A percentile compares a stretch with the other conserved stretches of the same genome.
These are phyloP conservation scores for Linnemannia schmuckeri DNA, from an alignment of 192 early-diverging fungal species.

Conservation along the genomic window DNA sequence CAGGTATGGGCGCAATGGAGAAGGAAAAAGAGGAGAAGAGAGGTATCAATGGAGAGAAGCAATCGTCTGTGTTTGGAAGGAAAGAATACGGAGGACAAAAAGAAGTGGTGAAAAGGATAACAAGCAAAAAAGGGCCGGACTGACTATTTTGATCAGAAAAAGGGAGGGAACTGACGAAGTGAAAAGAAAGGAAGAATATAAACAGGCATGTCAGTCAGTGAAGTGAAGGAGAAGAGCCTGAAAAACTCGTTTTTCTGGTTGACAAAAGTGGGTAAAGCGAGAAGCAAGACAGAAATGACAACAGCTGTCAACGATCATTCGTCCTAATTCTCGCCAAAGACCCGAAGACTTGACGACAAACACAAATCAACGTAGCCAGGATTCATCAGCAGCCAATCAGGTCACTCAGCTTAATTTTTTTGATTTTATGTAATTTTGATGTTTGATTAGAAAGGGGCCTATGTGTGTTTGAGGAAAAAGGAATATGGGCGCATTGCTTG, in stretches of 20 bases:
- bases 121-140: no score
- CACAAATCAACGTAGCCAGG: background rate
- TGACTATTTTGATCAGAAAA: no score
- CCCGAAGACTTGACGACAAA: background rate
- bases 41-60: background rate
- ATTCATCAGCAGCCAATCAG: background rate
- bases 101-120: no score
- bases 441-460: background rate
- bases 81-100: no score
- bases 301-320: background rate
- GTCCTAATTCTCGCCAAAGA: background rate
- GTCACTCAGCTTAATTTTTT: background rate
- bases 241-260: background rate
- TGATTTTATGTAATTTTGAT: background rate
- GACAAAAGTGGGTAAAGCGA: background rate
- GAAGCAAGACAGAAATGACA: background rate
- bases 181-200: background rate
- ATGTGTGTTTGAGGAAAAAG: background rate
- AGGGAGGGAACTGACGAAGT: background rate
- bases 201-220: no score
- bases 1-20: background rate
- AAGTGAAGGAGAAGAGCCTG: background rate
- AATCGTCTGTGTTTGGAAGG: no score
- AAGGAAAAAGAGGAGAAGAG: background rate
- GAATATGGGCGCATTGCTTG: background rate